Conservation (phyloP, 176 grass and related monocot species). For the Hordeum marinum region DNA sequence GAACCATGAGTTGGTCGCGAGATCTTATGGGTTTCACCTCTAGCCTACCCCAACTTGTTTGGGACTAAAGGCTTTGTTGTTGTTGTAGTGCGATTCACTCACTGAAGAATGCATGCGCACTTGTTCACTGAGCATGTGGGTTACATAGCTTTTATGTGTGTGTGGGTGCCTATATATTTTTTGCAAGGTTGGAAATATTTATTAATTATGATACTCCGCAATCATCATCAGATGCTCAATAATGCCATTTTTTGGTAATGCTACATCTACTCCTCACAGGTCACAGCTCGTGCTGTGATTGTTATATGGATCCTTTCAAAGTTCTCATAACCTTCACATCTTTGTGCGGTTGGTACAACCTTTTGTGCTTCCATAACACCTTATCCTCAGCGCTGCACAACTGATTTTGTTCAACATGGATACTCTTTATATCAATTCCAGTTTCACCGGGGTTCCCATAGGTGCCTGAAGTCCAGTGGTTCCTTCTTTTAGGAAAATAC, state of each 20-base stretch:
- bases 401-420: neutral
- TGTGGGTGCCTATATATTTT: neutral
- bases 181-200: neutral
- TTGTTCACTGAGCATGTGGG: neutral
- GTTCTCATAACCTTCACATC: neutral
- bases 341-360: neutral
- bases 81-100: neutral
- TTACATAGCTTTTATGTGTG: neutral
- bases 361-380: neutral
- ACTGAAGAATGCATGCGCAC: neutral
- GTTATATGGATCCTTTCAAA: conserved; percentile 5
- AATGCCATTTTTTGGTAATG: neutral
- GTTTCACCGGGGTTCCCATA: neutral
- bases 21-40: too few species aligned
- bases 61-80: too few species aligned
- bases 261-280: neutral
- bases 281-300: neutral
- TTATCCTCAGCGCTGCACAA: neutral
- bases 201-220: neutral
- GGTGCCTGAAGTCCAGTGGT: neutral
- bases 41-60: too few species aligned
- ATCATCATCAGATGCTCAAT: neutral
- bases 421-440: neutral
- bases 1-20: too few species aligned
- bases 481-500: neutral